Evolutionary conservation across 495 filamentous ascomycete species (phyloP).

Genomic region (Daldinia decipiens): DNA sequence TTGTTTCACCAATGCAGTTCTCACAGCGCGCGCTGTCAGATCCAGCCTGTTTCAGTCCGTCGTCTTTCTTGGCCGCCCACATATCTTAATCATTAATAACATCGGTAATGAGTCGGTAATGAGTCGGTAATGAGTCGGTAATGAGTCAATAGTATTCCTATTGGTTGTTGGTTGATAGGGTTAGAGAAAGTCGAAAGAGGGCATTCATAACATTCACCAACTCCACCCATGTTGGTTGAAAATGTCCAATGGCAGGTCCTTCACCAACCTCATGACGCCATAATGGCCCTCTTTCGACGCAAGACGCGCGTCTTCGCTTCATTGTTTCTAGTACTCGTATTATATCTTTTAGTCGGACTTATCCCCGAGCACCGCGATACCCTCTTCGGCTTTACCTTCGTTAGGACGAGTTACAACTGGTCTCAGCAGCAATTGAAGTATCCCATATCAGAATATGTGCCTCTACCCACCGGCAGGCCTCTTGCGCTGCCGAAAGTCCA

Average conservation of each 20-base stretch:
- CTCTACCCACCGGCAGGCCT: constrained; percentile 51
- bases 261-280: constrained; percentile 38
- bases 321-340: constrained; percentile 26
- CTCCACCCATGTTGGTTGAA: constrained; percentile 46
- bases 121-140: constrained; percentile 21
- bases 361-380: constrained; percentile 45
- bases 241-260: constrained; percentile 46
- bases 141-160: constrained; percentile 18
- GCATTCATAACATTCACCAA: constrained; percentile 8
- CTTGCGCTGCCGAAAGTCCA: constrained; percentile 54
- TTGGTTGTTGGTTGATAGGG: constrained; percentile 18
- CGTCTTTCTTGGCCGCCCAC: constrained; percentile 14
- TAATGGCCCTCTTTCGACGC: constrained; percentile 45
- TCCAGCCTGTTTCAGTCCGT: constrained; percentile 10
- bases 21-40: constrained; percentile 18
- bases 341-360: constrained; percentile 48
- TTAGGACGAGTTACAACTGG: constrained; percentile 57
- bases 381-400: constrained; percentile 48
- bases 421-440: constrained; percentile 47
- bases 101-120: constrained; percentile 20
- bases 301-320: constrained; percentile 40
- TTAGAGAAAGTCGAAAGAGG: constrained; percentile 10
- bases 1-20: constrained; percentile 37
- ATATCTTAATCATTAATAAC: constrained; percentile 7
- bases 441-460: constrained; percentile 49